Evolutionary conservation across 2,329 filamentous ascomycete species (phyloP).

Genomic region (Colletotrichum sp.): DNA sequence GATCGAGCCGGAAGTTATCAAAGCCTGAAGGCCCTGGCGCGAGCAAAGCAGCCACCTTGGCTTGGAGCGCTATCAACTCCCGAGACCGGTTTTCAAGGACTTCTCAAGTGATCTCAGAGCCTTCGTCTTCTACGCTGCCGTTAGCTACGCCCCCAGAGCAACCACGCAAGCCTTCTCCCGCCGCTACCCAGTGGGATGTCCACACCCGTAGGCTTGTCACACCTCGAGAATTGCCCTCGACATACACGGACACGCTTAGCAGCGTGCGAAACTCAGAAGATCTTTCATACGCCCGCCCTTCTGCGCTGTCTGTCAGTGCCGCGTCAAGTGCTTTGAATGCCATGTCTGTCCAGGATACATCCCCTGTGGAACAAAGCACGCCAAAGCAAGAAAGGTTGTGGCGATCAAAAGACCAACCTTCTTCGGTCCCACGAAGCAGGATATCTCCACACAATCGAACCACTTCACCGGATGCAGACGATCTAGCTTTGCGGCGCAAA

Average conservation of each 20-base stretch:
- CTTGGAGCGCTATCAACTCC: slow-evolving; percentile 58
- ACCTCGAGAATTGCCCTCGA: slow-evolving; percentile 36
- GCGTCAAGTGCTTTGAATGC: slow-evolving; percentile 59
- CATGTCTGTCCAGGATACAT: slow-evolving; percentile 15
- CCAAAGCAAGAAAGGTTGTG: not conserved
- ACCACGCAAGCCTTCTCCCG: slow-evolving; percentile 32
- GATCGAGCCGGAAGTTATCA: slow-evolving; percentile 42
- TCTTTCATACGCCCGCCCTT: slow-evolving; percentile 39
- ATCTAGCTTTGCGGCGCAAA: not conserved
- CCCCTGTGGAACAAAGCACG: slow-evolving; percentile 2
- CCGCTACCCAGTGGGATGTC: slow-evolving; percentile 56
- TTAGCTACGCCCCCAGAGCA: slow-evolving; percentile 35
- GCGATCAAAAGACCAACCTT: not conserved
- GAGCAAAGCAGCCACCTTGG: slow-evolving; percentile 68
- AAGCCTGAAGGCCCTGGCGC: slow-evolving; percentile 55
- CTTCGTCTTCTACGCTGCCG: slow-evolving; percentile 21
- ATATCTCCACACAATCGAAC: not conserved
- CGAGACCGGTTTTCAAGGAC: slow-evolving; percentile 38
- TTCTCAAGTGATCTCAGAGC: slow-evolving; percentile 26
- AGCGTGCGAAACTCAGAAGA: slow-evolving; percentile 45
- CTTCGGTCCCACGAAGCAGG: not conserved
- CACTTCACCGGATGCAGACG: not conserved
- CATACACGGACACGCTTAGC: slow-evolving; percentile 29
- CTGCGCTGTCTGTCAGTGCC: slow-evolving; percentile 58
- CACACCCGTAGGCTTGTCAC: slow-evolving; percentile 56